Evolutionary conservation across 2,329 filamentous ascomycete species (phyloP).

Genomic region (Salinomyces thailandicus): DNA sequence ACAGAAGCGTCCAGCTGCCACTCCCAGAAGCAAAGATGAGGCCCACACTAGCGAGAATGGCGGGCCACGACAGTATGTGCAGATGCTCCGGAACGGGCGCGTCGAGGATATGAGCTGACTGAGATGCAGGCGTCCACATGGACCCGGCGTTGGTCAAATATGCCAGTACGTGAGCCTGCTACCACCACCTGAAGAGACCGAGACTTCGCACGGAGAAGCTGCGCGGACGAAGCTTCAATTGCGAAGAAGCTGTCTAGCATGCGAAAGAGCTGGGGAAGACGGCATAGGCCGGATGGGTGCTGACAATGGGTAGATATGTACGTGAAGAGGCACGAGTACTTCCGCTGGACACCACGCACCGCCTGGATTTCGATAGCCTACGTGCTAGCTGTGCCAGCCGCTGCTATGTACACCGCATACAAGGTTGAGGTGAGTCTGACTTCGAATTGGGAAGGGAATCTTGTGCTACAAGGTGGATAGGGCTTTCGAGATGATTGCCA

Average conservation of each 20-base stretch:
- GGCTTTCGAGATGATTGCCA: not conserved
- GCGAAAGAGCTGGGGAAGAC: slow-evolving; percentile 1
- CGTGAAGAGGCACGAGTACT: slow-evolving; percentile 82
- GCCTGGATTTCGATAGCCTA: slow-evolving; percentile 72
- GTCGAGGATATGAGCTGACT: slow-evolving; percentile 10
- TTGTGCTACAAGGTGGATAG: not conserved
- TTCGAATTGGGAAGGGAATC: too few relatives aligned
- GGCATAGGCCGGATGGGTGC: not conserved
- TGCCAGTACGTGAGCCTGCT: slow-evolving; percentile 36
- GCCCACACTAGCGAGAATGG: slow-evolving; percentile 25
- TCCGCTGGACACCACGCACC: slow-evolving; percentile 81
- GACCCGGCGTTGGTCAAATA: slow-evolving; percentile 49
- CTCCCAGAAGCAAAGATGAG: slow-evolving; percentile 19
- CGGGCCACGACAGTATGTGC: slow-evolving; percentile 26
- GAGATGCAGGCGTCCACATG: slow-evolving; percentile 35
- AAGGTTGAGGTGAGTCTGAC: slow-evolving; percentile 66
- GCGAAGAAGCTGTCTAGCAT: too few relatives aligned
- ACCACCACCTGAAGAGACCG: slow-evolving; percentile 27
- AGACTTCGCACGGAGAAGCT: too few relatives aligned
- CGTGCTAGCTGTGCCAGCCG: slow-evolving; percentile 58
- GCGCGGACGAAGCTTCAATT: too few relatives aligned
- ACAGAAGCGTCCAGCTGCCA: too few relatives aligned
- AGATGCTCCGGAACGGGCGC: not conserved
- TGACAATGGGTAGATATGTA: slow-evolving; percentile 55
- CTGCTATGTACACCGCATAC: slow-evolving; percentile 63